These are phyloP conservation scores for Triangularia setosa DNA, from an alignment of 2,329 filamentous ascomycete genomes.

Conservation along the genomic window DNA sequence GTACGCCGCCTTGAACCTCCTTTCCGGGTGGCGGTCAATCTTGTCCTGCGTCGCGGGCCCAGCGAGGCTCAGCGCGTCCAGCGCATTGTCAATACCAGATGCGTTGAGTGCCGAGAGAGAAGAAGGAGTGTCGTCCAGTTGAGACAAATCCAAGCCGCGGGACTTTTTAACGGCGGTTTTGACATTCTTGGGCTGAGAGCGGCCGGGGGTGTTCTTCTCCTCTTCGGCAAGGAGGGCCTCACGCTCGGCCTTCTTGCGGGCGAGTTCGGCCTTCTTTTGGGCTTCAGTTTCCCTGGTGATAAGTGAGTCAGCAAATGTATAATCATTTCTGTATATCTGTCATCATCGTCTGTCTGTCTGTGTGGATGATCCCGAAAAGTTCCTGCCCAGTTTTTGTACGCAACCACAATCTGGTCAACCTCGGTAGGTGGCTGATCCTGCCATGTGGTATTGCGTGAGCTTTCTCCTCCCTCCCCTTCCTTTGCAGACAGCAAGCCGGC, in stretches of 20 bases:
- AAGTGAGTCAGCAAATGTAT: conserved; percentile 15
- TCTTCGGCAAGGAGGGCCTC: conserved; percentile 81
- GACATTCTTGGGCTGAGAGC: conserved; percentile 61
- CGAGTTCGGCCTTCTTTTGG: conserved; percentile 75
- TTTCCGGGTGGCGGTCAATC: conserved; percentile 84
- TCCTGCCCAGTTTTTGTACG: neutral
- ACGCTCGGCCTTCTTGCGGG: conserved; percentile 87
- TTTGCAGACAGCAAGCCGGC: neutral
- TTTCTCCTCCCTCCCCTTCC: neutral
- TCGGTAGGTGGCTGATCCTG: neutral
- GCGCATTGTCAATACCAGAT: conserved; percentile 85
- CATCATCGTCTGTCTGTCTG: neutral
- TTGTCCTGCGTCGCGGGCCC: conserved; percentile 55
- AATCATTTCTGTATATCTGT: neutral
- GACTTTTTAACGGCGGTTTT: conserved; percentile 67
- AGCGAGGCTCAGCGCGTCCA: conserved; percentile 75
- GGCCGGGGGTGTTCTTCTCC: conserved; percentile 60
- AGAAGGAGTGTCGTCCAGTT: conserved; percentile 61
- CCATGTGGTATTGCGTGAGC: neutral
- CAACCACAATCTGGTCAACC: neutral
- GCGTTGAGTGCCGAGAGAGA: conserved; percentile 64
- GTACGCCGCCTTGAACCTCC: conserved; percentile 81
- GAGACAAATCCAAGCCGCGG: conserved; percentile 68
- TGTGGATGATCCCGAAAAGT: neutral
- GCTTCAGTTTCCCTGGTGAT: conserved; percentile 83